Base-by-base conservation (phyloP, 805 yeast species). In the Saccharomycopsis synnaedendra region DNA sequence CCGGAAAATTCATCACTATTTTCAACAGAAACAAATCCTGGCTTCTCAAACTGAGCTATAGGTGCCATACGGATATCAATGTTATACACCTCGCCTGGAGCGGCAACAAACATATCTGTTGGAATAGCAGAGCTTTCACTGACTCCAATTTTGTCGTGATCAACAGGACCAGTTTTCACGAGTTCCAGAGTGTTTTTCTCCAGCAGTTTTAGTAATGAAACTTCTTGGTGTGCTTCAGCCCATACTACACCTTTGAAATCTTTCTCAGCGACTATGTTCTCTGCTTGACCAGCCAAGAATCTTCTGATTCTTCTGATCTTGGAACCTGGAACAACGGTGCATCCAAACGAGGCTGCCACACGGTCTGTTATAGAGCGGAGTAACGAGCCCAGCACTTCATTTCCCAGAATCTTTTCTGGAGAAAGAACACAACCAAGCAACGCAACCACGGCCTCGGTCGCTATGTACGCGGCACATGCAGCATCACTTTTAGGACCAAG, bases 231-330 rank as follows among this genome's bases (percentile, higher is more conserved):
- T 37, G 80, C 71, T 66, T 85, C 95, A 46, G 82, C 74, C 94
- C 94, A 85, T 31, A 75, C 83, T 47, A 89, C 94, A 60, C 96
- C 96, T 65, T 90, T 89, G 67, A 84, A 85, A 55, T 86, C 96
- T 60, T 80, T 76, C 68, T 90, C 98, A 37, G 89, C 90, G 54
- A 88, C 93, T 47, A 88, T 70, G 61, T 88, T 93, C 60, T 87
- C 95, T 50, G 89, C 82, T 70, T 93, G 98, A 46, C 98, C 98
- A 38, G 95, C 95, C 60, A 93, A 76, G 59, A 90, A 93, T 61
- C 97, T 78, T 70, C 96, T 78, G 49, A 89, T 74, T 64, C 96
- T 77, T 68, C 98, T 82, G 40, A 93, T 85, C 62, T 86, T 81
- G 28, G 96, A 85, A 0, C 96, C 95, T 32, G 97, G 97, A 36